These are phyloP conservation scores for Cryptococcus deneoformans DNA, from an alignment of 1,284 basidiomycete genomes.

Conservation along the genomic window DNA sequence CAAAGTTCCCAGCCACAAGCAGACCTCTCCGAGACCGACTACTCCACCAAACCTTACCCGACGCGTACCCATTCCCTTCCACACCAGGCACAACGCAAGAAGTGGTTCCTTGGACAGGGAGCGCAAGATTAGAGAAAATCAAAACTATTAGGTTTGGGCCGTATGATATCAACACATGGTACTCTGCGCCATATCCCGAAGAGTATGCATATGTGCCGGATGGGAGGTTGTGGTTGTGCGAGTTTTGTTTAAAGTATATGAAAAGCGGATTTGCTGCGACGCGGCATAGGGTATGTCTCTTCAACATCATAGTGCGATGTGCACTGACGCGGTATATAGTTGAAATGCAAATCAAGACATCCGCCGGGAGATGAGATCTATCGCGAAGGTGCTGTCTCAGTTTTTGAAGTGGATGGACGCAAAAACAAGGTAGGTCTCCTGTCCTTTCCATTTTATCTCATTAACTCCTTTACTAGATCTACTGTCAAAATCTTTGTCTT, in stretches of 20 bases:
- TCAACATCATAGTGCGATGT: not conserved
- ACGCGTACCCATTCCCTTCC: constrained; percentile 11
- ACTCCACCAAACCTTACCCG: constrained; percentile 24
- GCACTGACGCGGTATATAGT: constrained; percentile 51
- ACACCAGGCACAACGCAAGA: not conserved
- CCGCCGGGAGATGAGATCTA: constrained; percentile 99
- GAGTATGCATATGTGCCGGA: constrained; percentile 94
- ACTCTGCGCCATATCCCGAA: constrained; percentile 97
- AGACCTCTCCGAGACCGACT: constrained; percentile 43
- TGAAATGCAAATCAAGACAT: constrained; percentile 92
- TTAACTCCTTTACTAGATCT: constrained; percentile 61
- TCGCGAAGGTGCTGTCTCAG: constrained; percentile 78
- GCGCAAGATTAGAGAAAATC: constrained; percentile 54
- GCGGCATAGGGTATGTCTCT: constrained; percentile 71
- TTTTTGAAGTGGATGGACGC: constrained; percentile 97
- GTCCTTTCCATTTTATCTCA: not conserved
- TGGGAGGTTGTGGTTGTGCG: constrained; percentile 93
- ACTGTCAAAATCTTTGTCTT: constrained; percentile 98
- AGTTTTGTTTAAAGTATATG: constrained; percentile 98
- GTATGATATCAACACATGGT: constrained; percentile 97
- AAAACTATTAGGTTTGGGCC: constrained; percentile 88
- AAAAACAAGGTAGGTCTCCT: constrained; percentile 71
- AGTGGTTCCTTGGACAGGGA: not conserved
- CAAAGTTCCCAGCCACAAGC: constrained; percentile 30
- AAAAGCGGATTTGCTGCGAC: constrained; percentile 86